Base-by-base conservation (phyloP, 2,329 filamentous ascomycete species). In the Dryadomyces quercivorus region DNA sequence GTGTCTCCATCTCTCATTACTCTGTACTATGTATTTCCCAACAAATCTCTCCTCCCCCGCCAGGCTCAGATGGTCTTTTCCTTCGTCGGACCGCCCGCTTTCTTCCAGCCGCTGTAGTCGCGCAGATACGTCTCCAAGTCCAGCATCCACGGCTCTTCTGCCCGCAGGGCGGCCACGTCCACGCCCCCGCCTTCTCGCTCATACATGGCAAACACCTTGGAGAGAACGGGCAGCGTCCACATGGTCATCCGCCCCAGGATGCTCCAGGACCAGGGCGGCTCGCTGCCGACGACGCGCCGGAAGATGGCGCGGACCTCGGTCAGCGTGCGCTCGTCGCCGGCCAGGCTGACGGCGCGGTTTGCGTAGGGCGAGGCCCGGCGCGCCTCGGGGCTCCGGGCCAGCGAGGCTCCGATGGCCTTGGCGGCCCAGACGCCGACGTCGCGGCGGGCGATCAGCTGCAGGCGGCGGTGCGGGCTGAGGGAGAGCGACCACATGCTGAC, bases 381-480 rank as follows among this genome's bases (percentile, higher is more conserved):
- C 15, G 61, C 34, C 3, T 63, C 50, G 9, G 68, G 57, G 16
- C 60, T 46, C 12, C 61, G 43, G 6, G 70, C 59, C 15, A 20
- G n/a, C 13, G 45, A 9, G 12, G 45, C 46, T 13, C 20, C 6
- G 15, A 58, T 38, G 7, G 69, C 67, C 51, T 61, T 57, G 21
- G 67, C 67, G 5, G 62, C 70, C 52, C 69, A 67, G 31, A 64
- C 45, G 16, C 70, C 70, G 51, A 73, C 68, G 59, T 73, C 70
- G 2, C 59, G 61, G 40, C 66, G 65, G 59, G 67, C 66, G 50
- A 71, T 60, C 36, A 70, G 57, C 56, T 72, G 70, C 44, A 72
- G 62, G 60, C 63, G 66, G 9, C 53, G 64, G 6, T 59, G 55
- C 0, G 60, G 57, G 22, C 62, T 57, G 49, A 69, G 50, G 1